Evolutionary conservation across 225 moss, liverwort and hornwort species (phyloP), one percentile per base, ranked within the genome.

Genomic region (Anthoceros angustus): DNA sequence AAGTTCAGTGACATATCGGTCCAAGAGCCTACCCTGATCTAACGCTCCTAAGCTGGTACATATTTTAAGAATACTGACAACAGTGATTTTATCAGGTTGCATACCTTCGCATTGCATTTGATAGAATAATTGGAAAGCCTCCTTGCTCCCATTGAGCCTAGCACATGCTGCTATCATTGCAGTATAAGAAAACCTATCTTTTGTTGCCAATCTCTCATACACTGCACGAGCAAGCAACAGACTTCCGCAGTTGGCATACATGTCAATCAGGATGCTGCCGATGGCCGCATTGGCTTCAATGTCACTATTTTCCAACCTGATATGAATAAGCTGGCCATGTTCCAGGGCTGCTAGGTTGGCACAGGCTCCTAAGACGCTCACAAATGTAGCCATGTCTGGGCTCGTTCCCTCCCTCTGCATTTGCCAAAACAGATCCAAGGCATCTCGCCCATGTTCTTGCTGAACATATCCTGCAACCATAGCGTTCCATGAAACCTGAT

Each of bases 161-260:
- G 55, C 55, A 55, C 23, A 55, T 5, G 55, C 55, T 8, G 55
- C 18, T 18, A 55, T 55, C 8, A 55, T 55, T 15, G 55, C 55
- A 55, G 18, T 55, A 5, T 23, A 55, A 55, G 55, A 55, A 55
- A 55, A 18, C 18, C 18, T 18, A 23, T 55, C 55, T 18, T 23
- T 18, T 18, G 18, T 18, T 23, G 18, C 23, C 55, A 55, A 23
- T 8, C n/a, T 23, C 6, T 55, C 55, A 55, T 18, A 55, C 0
- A 23, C 14, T 20, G 18, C 23, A 18, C n/a, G 14, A 7, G 55
- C 55, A 15, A 18, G n/a, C 55, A 18, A 18, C 18, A 55, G 5
- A n/a, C 55, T 7, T 18, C 55, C 55, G 23, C 55, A 55, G n/a
- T 55, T 55, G 55, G 55, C 55, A 55, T 55, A 55, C 55, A 55